phyloP scores from a whole-genome alignment of 208 protist species.

The Trypanosoma melophagium region DNA sequence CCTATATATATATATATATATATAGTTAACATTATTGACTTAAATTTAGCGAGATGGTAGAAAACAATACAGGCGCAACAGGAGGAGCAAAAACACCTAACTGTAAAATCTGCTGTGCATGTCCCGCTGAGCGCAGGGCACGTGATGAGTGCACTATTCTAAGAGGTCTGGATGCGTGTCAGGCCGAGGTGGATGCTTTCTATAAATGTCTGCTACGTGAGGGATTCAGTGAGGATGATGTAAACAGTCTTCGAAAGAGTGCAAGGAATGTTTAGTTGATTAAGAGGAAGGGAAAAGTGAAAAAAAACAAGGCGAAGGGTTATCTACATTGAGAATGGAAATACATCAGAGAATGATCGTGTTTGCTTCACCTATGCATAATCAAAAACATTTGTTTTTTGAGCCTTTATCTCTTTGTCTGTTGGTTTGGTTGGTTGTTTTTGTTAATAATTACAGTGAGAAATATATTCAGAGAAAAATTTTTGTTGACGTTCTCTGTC shows the following conservation, averaged over 20 bases:
- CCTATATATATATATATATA: too few relatives aligned
- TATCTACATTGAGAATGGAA: background rate
- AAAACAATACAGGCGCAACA: background rate
- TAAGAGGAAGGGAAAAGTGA: background rate
- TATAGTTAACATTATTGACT: too few relatives aligned
- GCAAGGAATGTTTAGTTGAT: constrained; percentile 41
- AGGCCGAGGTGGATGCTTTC: constrained; percentile 58
- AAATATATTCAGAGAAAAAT: background rate
- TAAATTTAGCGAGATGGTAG: too few relatives aligned
- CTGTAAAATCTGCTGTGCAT: constrained; percentile 89
- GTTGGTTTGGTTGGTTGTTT: too few relatives aligned
- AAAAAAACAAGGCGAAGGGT: background rate
- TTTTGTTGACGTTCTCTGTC: too few relatives aligned
- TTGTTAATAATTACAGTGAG: too few relatives aligned
- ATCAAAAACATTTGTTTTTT: too few relatives aligned
- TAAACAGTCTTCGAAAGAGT: constrained; percentile 48
- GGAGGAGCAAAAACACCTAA: constrained; percentile 30
- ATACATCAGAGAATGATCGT: too few relatives aligned
- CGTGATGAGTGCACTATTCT: constrained; percentile 82
- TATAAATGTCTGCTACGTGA: constrained; percentile 77
- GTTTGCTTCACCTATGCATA: too few relatives aligned
- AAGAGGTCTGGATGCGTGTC: constrained; percentile 64
- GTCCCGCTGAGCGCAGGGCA: constrained; percentile 59
- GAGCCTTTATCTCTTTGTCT: too few relatives aligned
- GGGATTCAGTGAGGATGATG: constrained; percentile 67